phyloP scores from a whole-genome alignment of 208 protist species.

The Crithidia thermophila region DNA sequence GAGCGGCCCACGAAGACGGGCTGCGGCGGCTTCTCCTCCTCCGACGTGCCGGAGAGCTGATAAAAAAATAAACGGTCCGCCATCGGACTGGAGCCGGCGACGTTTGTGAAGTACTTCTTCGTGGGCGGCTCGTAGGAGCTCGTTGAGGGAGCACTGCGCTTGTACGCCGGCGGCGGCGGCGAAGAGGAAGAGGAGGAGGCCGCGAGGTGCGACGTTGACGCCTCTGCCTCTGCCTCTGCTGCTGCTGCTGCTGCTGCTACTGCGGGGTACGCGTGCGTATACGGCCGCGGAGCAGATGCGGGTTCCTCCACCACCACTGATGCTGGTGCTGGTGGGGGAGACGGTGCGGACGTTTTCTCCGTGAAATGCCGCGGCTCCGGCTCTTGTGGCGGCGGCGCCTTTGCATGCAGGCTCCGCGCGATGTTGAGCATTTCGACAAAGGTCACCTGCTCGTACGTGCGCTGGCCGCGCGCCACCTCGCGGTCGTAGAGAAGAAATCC shows the following conservation, averaged over 20 bases:
- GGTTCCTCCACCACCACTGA: no score
- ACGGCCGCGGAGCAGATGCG: no score
- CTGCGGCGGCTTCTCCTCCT: conserved; percentile 12
- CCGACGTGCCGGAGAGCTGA: conserved; percentile 20
- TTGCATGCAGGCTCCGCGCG: conserved; percentile 51
- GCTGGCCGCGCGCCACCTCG: conserved; percentile 54
- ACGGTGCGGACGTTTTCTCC: neutral
- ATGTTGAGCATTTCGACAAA: conserved; percentile 74
- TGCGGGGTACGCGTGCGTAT: neutral
- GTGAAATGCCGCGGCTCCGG: neutral
- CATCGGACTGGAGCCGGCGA: neutral
- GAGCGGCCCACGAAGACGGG: conserved; percentile 63
- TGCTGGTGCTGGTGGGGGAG: neutral
- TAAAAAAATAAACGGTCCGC: conserved; percentile 20
- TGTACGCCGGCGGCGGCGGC: conserved; percentile 1
- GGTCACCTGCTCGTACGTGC: conserved; percentile 58
- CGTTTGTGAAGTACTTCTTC: conserved; percentile 6
- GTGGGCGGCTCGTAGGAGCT: conserved; percentile 2
- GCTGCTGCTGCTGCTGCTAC: neutral
- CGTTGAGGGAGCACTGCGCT: conserved; percentile 7
- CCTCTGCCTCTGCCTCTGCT: neutral
- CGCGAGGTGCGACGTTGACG: neutral
- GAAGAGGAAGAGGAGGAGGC: neutral
- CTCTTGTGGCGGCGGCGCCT: conserved; percentile 13
- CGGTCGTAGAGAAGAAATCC: conserved; percentile 69